Percentiles rank a stretch among this genome's conserved stretches.
Conservation (phyloP, 768 basidiomycete species). For the Baorangia bicolor region DNA sequence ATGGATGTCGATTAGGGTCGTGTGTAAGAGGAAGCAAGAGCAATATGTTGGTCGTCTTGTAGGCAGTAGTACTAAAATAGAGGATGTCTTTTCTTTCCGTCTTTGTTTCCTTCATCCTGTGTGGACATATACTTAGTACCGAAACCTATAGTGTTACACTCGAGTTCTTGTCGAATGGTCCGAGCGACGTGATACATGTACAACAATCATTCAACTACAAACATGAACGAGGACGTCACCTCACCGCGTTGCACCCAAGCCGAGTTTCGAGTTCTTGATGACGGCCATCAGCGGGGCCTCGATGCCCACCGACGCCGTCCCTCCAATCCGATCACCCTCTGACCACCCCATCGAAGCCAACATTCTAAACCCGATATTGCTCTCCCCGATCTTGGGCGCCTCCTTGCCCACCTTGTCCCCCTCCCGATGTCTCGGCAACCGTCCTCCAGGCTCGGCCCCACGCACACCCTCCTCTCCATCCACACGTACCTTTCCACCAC, state of each 20-base stretch:
- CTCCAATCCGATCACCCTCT: conserved; percentile 78
- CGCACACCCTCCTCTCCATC: neutral
- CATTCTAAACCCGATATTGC: conserved; percentile 87
- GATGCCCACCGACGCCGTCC: conserved; percentile 53
- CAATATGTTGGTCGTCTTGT: neutral
- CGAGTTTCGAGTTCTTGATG: conserved; percentile 83
- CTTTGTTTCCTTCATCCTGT: neutral
- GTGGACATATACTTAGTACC: conserved; percentile 18
- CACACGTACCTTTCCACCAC: neutral
- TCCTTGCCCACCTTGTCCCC: conserved; percentile 89
- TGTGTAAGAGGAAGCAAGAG: neutral
- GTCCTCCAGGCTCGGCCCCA: conserved; percentile 20
- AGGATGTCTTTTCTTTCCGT: neutral
- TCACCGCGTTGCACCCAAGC: conserved; percentile 62
- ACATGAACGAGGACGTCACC: no score
- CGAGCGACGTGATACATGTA: neutral
- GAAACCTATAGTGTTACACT: conserved; percentile 3
- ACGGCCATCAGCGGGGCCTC: conserved; percentile 78
- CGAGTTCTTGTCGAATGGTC: neutral
- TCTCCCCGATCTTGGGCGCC: conserved; percentile 75
- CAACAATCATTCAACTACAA: neutral
- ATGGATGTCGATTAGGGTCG: conserved; percentile 78
- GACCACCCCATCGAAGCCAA: conserved; percentile 90
- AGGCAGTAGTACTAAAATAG: neutral
- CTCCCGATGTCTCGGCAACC: conserved; percentile 59